Percentiles rank a stretch among this genome's conserved stretches.
Conservation (phyloP, 768 basidiomycete genomes). For the Cystofilobasidium ferigula region DNA sequence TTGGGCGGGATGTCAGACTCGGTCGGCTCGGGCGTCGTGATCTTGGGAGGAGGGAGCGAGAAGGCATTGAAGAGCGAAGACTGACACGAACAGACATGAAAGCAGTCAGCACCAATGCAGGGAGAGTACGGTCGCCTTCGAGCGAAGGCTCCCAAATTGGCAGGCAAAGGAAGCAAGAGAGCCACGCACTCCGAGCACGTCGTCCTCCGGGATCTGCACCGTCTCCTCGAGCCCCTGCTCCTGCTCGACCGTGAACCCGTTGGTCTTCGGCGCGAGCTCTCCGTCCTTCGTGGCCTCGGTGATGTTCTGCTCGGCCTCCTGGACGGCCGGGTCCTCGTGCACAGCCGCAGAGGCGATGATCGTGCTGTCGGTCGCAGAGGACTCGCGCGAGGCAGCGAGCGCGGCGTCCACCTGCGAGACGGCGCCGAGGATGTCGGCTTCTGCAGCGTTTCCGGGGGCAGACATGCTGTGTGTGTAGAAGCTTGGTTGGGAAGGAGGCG, state of each 20-base stretch:
- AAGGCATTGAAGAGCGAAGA: slow-evolving; percentile 17
- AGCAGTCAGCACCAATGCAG: background rate
- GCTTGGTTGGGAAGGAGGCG: no score
- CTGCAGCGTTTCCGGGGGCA: no score
- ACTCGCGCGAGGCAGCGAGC: background rate
- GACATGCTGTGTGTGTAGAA: no score
- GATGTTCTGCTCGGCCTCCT: background rate
- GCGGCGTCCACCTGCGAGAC: background rate
- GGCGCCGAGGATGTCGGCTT: no score
- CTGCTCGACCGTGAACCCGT: background rate
- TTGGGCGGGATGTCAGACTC: slow-evolving; percentile 1
- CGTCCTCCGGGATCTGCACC: background rate
- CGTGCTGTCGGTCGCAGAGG: background rate
- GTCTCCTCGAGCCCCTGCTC: background rate
- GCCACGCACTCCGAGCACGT: slow-evolving; percentile 9
- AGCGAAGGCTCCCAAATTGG: background rate
- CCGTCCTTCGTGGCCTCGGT: no score
- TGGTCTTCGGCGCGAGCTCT: background rate
- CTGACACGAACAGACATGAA: background rate
- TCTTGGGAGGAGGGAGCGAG: slow-evolving; percentile 11
- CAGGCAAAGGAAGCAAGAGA: background rate
- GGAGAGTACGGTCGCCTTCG: no score
- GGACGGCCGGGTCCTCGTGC: background rate
- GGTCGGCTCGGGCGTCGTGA: background rate
- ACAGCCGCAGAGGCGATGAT: background rate